phyloP scores from a whole-genome alignment of 352 stramenopile genomes.

The Globisporangium mamillatum region DNA sequence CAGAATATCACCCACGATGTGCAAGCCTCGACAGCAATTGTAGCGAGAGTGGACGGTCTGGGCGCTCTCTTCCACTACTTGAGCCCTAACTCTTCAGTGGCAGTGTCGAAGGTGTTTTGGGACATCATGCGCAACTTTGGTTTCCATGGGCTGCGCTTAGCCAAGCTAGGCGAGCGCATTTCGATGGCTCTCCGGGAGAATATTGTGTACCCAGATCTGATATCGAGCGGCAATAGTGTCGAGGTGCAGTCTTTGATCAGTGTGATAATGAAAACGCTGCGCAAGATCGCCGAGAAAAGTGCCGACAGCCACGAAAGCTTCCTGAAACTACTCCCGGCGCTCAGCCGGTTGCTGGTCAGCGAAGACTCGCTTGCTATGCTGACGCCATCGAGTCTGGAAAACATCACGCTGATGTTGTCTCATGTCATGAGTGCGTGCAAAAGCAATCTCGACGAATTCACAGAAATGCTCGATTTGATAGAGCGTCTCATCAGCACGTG shows the following conservation, averaged over 20 bases:
- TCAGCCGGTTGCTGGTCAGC: not conserved
- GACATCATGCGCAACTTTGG: not conserved
- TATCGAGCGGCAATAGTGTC: not conserved
- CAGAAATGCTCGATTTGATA: not conserved
- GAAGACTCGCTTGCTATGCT: not conserved
- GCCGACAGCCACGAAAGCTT: not conserved
- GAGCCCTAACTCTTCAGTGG: not conserved
- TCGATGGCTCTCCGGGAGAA: not conserved
- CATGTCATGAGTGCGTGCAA: not conserved
- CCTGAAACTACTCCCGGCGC: not conserved
- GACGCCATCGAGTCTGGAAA: not conserved
- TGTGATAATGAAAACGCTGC: constrained; percentile 6
- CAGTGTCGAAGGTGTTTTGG: not conserved
- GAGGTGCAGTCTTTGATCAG: not conserved
- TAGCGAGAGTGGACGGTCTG: not conserved
- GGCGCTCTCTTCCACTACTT: not conserved
- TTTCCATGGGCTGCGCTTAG: not conserved
- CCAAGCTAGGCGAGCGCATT: not conserved
- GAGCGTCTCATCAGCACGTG: not conserved
- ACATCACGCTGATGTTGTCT: not conserved
- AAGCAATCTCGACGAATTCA: not conserved
- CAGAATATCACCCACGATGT: not conserved
- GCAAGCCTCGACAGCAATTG: not conserved
- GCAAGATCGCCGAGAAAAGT: not conserved
- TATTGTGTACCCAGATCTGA: not conserved